These are phyloP conservation scores for Voacanga thouarsii DNA, from an alignment of 257 asterid species.

Conservation along the genomic window DNA sequence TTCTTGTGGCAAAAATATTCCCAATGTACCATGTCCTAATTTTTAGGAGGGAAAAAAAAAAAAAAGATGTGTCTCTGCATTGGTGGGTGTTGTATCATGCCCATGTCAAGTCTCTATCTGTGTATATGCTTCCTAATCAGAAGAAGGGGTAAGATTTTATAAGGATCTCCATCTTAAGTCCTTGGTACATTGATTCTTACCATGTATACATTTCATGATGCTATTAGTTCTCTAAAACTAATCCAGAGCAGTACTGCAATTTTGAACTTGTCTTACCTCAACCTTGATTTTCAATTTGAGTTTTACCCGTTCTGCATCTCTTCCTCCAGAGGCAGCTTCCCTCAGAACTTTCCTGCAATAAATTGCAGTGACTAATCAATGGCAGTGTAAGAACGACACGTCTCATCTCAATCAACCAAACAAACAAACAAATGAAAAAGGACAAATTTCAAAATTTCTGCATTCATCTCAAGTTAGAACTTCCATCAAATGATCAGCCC, in stretches of 20 bases:
- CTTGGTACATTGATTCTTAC: background rate
- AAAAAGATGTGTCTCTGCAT: no score
- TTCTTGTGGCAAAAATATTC: no score
- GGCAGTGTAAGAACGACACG: background rate
- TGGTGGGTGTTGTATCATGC: no score
- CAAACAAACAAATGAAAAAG: background rate
- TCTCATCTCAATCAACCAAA: background rate
- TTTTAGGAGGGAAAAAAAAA: no score
- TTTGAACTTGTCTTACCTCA: conserved; percentile 44
- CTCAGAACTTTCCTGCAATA: conserved; percentile 77
- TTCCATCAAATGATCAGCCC: background rate
- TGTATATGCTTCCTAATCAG: background rate
- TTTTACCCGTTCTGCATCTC: conserved; percentile 88
- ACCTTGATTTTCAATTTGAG: conserved; percentile 77
- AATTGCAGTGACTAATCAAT: conserved; percentile 4
- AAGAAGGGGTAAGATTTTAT: background rate
- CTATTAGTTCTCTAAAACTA: background rate
- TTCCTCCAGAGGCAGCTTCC: conserved; percentile 89
- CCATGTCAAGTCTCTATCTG: no score
- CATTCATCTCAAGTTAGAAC: background rate
- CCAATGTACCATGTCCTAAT: no score
- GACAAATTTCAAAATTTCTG: background rate
- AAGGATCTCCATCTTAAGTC: background rate
- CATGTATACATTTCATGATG: background rate
- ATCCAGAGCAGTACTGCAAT: background rate